A percentile compares a stretch with the other conserved stretches of the same genome.
These are phyloP conservation scores for Leccinum griseonigrum DNA, from an alignment of 1,284 basidiomycete genomes.

Conservation along the genomic window DNA sequence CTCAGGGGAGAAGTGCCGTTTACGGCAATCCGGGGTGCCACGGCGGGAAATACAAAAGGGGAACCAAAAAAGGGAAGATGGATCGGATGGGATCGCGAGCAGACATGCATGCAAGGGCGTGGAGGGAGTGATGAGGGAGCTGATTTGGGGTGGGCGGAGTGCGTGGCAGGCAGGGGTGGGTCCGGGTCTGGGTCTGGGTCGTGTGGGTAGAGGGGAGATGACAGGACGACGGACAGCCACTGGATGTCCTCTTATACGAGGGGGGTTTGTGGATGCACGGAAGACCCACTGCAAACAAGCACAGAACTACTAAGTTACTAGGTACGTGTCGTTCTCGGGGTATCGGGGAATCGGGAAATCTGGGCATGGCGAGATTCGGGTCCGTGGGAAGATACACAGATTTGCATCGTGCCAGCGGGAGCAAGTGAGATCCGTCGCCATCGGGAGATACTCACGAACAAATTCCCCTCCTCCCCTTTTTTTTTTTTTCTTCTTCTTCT, in stretches of 20 bases:
- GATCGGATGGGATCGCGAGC: constrained; percentile 23
- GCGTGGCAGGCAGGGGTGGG: constrained; percentile 16
- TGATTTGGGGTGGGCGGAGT: constrained; percentile 26
- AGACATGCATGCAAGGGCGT: constrained; percentile 25
- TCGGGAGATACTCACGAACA: constrained; percentile 45
- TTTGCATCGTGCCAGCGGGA: constrained; percentile 35
- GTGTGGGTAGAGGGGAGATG: constrained; percentile 28
- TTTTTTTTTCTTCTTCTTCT: constrained; percentile 10
- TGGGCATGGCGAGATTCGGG: constrained; percentile 17
- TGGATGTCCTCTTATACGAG: constrained; percentile 21
- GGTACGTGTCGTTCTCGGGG: neutral
- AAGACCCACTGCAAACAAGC: neutral
- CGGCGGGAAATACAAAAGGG: constrained; percentile 24
- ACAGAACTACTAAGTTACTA: neutral
- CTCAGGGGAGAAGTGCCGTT: constrained; percentile 18
- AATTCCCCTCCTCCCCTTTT: neutral
- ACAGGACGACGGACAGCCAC: constrained; percentile 22
- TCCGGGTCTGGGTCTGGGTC: constrained; percentile 19
- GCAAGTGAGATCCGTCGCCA: constrained; percentile 51
- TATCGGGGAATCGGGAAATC: constrained; percentile 25
- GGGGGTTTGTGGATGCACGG: neutral
- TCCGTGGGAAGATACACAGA: constrained; percentile 31
- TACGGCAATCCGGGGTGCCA: constrained; percentile 35
- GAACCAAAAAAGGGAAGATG: constrained; percentile 13
- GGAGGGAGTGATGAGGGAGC: constrained; percentile 10